Evolutionary conservation across 1,284 basidiomycete genomes (phyloP).

Genomic region (Moniliophthora roreri): DNA sequence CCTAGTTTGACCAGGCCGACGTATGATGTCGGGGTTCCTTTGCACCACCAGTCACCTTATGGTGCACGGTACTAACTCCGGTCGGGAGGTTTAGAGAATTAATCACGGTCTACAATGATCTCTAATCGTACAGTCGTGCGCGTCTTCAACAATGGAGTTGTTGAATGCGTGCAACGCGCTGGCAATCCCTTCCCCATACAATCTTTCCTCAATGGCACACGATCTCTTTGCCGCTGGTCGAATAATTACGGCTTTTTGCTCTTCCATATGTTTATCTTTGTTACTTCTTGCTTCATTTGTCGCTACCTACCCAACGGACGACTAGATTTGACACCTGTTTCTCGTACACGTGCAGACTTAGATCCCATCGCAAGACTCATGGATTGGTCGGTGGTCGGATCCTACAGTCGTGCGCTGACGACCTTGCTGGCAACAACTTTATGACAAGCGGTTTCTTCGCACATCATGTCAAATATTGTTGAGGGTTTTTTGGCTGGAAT

Average conservation of each 20-base stretch:
- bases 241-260: not conserved
- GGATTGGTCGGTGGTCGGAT: too few species aligned
- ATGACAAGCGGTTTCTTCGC: too few species aligned
- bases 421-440: too few species aligned
- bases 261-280: not conserved
- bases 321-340: too few species aligned
- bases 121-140: constrained; percentile 1
- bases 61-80: constrained; percentile 20
- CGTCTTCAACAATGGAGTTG: not conserved
- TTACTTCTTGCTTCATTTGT: constrained; percentile 1
- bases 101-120: not conserved
- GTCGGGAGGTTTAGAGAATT: not conserved
- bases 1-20: constrained; percentile 33
- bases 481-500: too few species aligned
- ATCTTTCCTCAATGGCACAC: constrained; percentile 20
- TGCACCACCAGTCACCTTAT: constrained; percentile 59
- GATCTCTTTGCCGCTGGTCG: constrained; percentile 29
- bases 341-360: too few species aligned
- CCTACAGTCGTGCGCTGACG: too few species aligned
- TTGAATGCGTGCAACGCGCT: constrained; percentile 7
- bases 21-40: constrained; percentile 56
- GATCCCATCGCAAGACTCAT: too few species aligned
- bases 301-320: not conserved
- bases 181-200: constrained; percentile 23
- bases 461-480: too few species aligned